Evolutionary conservation across 176 grass and related monocot species (phyloP).

Genomic region (sorghum (Sorghum bicolor)): Sorghum_bicolor_NCBIv3 NC_012873.2:130001-130500

Average conservation of each 20-base stretch:
- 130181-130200: constrained; percentile 71
- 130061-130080: constrained; percentile 58
- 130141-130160: constrained; percentile 81
- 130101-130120: constrained; percentile 80
- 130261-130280: constrained; percentile 44
- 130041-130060: constrained; percentile 70
- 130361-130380: constrained; percentile 57
- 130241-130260: constrained; percentile 62
- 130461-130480: constrained; percentile 28
- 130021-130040: constrained; percentile 65
- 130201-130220: constrained; percentile 58
- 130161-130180: constrained; percentile 93
- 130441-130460: constrained; percentile 58
- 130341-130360: constrained; percentile 75
- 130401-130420: constrained; percentile 77
- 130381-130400: constrained; percentile 58
- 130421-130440: constrained; percentile 58
- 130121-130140: constrained; percentile 67
- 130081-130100: constrained; percentile 68
- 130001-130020: constrained; percentile 58
- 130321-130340: constrained; percentile 66
- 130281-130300: constrained; percentile 78
- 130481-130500: constrained; percentile 30
- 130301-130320: constrained; percentile 51
- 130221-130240: constrained; percentile 63